A percentile compares a stretch with the other conserved stretches of the same genome.
Evolutionary conservation across 108 stramenopile species (phyloP).

Genomic region (Pseudonitzschia multiseries): DNA sequence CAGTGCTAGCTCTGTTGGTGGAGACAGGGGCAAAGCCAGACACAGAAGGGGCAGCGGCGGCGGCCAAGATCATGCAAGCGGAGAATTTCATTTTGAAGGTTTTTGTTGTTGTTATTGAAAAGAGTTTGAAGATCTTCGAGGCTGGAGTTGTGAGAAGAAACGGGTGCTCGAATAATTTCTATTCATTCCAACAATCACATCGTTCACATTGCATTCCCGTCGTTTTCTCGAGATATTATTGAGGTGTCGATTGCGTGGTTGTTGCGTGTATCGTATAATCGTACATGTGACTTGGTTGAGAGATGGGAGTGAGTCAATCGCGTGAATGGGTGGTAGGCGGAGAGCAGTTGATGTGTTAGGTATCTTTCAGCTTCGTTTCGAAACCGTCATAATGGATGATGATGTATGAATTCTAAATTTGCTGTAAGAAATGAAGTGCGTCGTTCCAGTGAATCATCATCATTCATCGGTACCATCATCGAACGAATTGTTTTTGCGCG

Average conservation of each 20-base stretch:
- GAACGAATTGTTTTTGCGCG: not conserved
- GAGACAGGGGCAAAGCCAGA: slow-evolving; percentile 22
- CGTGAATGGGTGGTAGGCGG: not conserved
- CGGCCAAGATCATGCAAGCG: slow-evolving; percentile 6
- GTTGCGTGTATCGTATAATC: not conserved
- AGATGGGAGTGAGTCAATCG: slow-evolving; percentile 2
- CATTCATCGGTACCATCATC: not conserved
- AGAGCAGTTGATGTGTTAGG: not conserved
- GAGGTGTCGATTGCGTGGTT: slow-evolving; percentile 11
- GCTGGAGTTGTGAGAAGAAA: not conserved
- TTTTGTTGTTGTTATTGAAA: not conserved
- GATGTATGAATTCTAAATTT: not conserved
- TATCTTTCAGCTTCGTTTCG: not conserved
- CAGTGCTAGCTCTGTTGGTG: not conserved
- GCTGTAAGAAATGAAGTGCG: not conserved
- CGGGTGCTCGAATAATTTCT: not conserved
- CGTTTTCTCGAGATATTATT: not conserved
- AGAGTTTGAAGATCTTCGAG: not conserved
- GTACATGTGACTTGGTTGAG: not conserved
- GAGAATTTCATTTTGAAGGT: slow-evolving; percentile 16
- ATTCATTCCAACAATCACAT: not conserved
- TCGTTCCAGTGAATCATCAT: not conserved
- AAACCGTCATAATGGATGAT: not conserved
- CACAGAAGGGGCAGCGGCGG: slow-evolving; percentile 10
- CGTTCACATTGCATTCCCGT: not conserved